Conservation (phyloP, 352 stramenopile species). For the Globisporangium yorkense region DNA sequence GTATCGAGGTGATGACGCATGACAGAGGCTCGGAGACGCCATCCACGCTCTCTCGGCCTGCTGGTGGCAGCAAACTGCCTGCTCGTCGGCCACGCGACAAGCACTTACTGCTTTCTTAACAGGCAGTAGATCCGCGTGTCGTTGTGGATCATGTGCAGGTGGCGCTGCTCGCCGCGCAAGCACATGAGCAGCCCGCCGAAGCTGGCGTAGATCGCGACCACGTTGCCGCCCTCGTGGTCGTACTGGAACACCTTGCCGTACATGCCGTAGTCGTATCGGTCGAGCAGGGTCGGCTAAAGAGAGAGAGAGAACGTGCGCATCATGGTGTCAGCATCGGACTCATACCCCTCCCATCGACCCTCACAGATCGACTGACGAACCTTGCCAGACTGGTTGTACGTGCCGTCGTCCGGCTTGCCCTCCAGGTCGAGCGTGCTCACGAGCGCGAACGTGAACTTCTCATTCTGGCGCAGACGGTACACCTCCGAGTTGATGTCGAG, state of each 20-base stretch:
- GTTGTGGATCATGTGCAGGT: slow-evolving; percentile 96
- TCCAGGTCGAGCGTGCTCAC: slow-evolving; percentile 96
- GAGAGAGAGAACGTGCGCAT: slow-evolving; percentile 4
- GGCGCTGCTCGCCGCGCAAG: slow-evolving; percentile 94
- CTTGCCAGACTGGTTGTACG: slow-evolving; percentile 90
- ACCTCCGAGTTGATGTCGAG: slow-evolving; percentile 98
- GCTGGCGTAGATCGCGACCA: slow-evolving; percentile 92
- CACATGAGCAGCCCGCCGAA: slow-evolving; percentile 98
- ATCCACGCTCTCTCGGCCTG: background rate
- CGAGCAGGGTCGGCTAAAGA: slow-evolving; percentile 84
- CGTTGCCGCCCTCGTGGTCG: slow-evolving; percentile 92
- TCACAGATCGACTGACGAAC: slow-evolving; percentile 15
- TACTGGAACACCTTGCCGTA: slow-evolving; percentile 98
- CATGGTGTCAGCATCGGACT: background rate
- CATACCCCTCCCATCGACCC: background rate
- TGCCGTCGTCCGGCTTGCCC: slow-evolving; percentile 93
- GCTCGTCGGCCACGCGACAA: background rate
- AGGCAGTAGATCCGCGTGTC: slow-evolving; percentile 95
- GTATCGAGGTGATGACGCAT: background rate
- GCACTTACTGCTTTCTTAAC: slow-evolving; percentile 77
- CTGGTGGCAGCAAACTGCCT: background rate
- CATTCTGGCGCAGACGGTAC: slow-evolving; percentile 92
- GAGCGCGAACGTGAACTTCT: slow-evolving; percentile 96
- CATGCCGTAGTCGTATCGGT: slow-evolving; percentile 99
- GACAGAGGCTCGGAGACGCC: background rate